Percentiles rank a stretch among this genome's conserved stretches.
phyloP scores from a whole-genome alignment of 192 early-diverging fungal species.

The Chytriomyces sp. region DNA sequence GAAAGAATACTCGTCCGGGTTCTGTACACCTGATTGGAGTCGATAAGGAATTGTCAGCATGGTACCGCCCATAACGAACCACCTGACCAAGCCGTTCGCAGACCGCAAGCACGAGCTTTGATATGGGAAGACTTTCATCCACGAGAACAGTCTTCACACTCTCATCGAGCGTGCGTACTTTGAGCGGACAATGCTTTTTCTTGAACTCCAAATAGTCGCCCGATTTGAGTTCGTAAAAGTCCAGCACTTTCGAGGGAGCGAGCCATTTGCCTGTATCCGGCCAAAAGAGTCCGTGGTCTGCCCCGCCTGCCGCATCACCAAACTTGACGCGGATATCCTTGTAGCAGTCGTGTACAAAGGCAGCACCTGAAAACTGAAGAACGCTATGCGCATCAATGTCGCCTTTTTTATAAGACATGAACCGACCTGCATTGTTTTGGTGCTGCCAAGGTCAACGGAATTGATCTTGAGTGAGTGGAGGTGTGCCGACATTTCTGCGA shows the following conservation, averaged over 20 bases:
- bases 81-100: constrained; percentile 56
- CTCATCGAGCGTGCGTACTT: constrained; percentile 56
- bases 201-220: constrained; percentile 60
- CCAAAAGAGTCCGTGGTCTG: constrained; percentile 56
- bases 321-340: constrained; percentile 61
- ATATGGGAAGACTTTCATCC: constrained; percentile 52
- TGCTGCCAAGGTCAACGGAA: constrained; percentile 38
- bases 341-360: constrained; percentile 57
- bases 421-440: constrained; percentile 48
- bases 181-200: constrained; percentile 59
- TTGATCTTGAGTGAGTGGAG: constrained; percentile 42
- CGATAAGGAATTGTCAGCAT: neutral
- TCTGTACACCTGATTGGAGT: constrained; percentile 43
- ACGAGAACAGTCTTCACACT: constrained; percentile 57
- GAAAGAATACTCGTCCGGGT: constrained; percentile 64
- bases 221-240: constrained; percentile 59
- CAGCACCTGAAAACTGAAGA: constrained; percentile 44
- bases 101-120: constrained; percentile 47
- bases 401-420: constrained; percentile 5
- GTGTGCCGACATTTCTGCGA: too few relatives aligned
- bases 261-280: constrained; percentile 62
- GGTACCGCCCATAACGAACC: neutral
- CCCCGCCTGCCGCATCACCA: constrained; percentile 49
- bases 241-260: constrained; percentile 50
- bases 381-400: neutral